A percentile compares a stretch with the other conserved stretches of the same genome.
Conservation (phyloP, 2,329 filamentous ascomycete genomes). For the Cryoendolithus antarcticus region DNA sequence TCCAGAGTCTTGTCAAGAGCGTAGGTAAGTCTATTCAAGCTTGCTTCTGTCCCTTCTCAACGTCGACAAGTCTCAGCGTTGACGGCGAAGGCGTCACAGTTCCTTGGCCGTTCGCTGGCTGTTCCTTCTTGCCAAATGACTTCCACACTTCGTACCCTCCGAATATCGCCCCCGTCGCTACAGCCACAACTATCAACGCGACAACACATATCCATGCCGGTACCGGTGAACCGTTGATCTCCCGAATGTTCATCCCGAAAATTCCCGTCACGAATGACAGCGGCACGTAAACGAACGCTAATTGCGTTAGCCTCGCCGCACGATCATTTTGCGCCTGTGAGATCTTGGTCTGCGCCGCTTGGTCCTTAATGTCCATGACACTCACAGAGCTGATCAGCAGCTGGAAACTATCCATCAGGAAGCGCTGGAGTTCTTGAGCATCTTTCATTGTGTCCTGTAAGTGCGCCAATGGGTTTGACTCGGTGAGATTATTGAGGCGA, state of each 20-base stretch:
- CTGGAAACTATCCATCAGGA: constrained; percentile 12
- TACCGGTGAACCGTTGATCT: constrained; percentile 8
- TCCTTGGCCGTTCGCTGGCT: too few species aligned
- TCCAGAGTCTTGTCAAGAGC: too few species aligned
- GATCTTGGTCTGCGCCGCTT: background rate
- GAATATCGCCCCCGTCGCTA: constrained; percentile 1
- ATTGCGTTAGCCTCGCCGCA: constrained; percentile 7
- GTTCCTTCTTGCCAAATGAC: too few species aligned
- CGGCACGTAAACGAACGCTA: constrained; percentile 14
- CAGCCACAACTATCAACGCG: background rate
- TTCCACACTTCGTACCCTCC: background rate
- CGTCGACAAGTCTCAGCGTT: too few species aligned
- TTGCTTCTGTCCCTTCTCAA: too few species aligned
- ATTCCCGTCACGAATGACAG: constrained; percentile 13
- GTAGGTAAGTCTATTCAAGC: too few species aligned
- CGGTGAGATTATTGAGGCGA: background rate
- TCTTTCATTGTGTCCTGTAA: constrained; percentile 4
- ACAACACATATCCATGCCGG: constrained; percentile 1
- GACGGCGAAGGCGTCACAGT: too few species aligned
- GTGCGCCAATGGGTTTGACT: too few species aligned
- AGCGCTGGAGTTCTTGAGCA: constrained; percentile 8
- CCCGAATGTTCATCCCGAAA: constrained; percentile 15
- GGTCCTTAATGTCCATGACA: background rate
- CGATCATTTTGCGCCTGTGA: constrained; percentile 6
- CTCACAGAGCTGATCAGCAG: background rate